phyloP scores from a whole-genome alignment of 805 yeast genomes.

The Barnettozyma wickerhamii region DNA sequence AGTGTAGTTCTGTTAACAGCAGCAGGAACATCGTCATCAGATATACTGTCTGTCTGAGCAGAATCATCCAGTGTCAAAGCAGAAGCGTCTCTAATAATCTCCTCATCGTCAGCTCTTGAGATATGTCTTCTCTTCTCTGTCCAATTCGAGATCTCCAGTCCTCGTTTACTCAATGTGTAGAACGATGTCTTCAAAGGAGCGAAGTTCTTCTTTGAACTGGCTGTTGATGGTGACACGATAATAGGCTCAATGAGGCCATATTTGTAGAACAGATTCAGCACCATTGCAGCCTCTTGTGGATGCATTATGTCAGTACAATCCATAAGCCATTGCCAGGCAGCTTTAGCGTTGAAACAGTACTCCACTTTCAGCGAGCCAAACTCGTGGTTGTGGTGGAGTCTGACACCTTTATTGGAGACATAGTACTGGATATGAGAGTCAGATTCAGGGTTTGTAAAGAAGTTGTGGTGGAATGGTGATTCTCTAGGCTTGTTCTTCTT shows the following conservation, averaged over 20 bases:
- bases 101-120: conserved; percentile 16
- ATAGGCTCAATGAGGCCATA: conserved; percentile 45
- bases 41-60: conserved; percentile 10
- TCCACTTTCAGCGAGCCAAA: conserved; percentile 31
- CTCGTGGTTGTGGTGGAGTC: conserved; percentile 45
- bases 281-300: conserved; percentile 45
- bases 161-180: conserved; percentile 41
- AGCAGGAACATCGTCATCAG: conserved; percentile 12
- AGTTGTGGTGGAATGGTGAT: conserved; percentile 71
- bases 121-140: conserved; percentile 6
- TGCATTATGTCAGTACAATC: conserved; percentile 78
- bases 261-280: conserved; percentile 47
- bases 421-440: conserved; percentile 80
- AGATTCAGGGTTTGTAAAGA: conserved; percentile 85
- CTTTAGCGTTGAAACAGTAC: conserved; percentile 68
- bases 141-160: conserved; percentile 38
- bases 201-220: conserved; percentile 27
- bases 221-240: conserved; percentile 30
- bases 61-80: conserved; percentile 19
- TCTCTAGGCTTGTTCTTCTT: conserved; percentile 17
- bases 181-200: conserved; percentile 33
- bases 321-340: conserved; percentile 80
- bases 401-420: conserved; percentile 58
- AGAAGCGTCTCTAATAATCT: conserved; percentile 10
- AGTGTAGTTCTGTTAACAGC: not conserved